Evolutionary conservation across 305 asterid genomes (phyloP).

Genomic region (Rubia balearica): DNA sequence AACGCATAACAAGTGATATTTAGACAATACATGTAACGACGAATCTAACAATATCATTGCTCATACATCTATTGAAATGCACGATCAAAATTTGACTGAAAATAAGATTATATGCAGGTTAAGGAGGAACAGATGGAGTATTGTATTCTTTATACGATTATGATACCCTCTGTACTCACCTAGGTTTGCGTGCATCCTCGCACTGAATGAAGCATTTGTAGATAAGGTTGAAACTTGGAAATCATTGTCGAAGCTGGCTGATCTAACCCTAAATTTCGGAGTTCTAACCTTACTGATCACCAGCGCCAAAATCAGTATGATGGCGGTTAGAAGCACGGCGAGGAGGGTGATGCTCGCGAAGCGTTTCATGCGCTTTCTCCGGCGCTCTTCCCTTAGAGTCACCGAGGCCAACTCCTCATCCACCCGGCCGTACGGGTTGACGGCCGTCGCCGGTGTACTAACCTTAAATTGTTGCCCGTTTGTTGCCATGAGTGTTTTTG

Average conservation of each 20-base stretch:
- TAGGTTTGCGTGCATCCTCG: slow-evolving; percentile 11
- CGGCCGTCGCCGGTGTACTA: background rate
- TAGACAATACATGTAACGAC: no score
- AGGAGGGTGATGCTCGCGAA: background rate
- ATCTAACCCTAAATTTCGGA: slow-evolving; percentile 17
- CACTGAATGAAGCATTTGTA: slow-evolving; percentile 17
- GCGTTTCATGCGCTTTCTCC: slow-evolving; percentile 10
- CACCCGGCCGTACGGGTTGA: slow-evolving; percentile 7
- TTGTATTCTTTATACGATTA: no score
- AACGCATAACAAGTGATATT: no score
- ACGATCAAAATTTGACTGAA: no score
- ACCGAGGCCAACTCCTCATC: slow-evolving; percentile 7
- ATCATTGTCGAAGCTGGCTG: slow-evolving; percentile 5
- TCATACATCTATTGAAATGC: no score
- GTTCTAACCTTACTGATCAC: slow-evolving; percentile 15
- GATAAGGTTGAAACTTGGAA: slow-evolving; percentile 4
- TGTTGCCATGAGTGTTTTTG: background rate
- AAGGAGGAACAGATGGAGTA: no score
- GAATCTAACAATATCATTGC: no score
- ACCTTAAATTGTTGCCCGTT: slow-evolving; percentile 11
- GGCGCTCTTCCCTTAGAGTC: slow-evolving; percentile 5
- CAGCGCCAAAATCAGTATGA: slow-evolving; percentile 10
- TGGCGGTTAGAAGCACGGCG: slow-evolving; percentile 16
- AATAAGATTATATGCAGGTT: no score
- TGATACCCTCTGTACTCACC: no score